Conservation (phyloP, 306 rosid species). For the Gillenia trifoliata region DNA sequence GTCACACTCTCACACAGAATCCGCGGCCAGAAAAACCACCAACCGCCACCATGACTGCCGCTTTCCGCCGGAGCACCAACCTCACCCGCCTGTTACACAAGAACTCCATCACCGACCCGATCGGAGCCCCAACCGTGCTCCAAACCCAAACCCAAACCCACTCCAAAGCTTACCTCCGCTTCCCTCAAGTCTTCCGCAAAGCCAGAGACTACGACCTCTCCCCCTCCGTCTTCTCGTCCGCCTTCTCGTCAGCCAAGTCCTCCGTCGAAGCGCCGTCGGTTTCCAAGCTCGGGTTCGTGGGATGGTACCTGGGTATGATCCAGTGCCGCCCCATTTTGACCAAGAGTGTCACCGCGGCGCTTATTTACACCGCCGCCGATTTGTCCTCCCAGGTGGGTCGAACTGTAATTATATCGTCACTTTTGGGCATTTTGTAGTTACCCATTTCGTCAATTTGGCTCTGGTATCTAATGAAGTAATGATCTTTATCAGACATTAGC, state of each 20-base stretch:
- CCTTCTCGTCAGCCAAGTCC: constrained; percentile 47
- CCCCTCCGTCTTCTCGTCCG: constrained; percentile 40
- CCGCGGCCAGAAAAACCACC: neutral
- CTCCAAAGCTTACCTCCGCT: constrained; percentile 40
- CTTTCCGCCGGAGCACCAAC: constrained; percentile 22
- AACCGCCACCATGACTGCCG: constrained; percentile 30
- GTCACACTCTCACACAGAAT: neutral
- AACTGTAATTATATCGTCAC: too few relatives aligned
- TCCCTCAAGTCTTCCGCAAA: constrained; percentile 32
- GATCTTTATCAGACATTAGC: constrained; percentile 47
- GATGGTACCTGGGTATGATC: constrained; percentile 80
- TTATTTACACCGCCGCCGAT: constrained; percentile 78
- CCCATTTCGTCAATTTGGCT: neutral
- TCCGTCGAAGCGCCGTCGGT: constrained; percentile 12
- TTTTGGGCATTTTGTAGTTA: neutral
- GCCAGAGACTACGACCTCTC: constrained; percentile 33
- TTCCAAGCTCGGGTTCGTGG: constrained; percentile 50
- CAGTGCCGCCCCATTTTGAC: constrained; percentile 62
- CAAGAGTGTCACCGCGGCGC: constrained; percentile 63
- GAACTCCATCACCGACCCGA: constrained; percentile 20
- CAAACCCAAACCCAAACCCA: constrained; percentile 24
- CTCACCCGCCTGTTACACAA: constrained; percentile 31
- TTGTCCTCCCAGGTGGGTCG: constrained; percentile 71
- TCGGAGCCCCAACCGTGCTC: constrained; percentile 11
- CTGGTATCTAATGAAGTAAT: neutral